Conservation (phyloP, 2,329 filamentous ascomycete genomes). For the Helminthosporium solani region DNA sequence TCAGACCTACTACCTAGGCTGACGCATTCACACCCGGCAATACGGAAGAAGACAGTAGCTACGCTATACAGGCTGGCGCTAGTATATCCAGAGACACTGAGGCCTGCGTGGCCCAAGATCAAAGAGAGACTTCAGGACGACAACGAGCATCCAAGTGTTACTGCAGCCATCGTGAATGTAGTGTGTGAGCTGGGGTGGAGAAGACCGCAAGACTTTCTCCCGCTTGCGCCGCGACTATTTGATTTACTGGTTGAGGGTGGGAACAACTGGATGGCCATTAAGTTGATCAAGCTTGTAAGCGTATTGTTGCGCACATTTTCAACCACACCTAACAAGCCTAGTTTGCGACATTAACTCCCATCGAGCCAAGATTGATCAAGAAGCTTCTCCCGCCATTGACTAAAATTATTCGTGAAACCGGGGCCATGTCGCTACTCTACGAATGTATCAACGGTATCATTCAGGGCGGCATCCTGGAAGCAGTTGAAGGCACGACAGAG, state of each 20-base stretch:
- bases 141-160: slow-evolving; percentile 87
- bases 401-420: slow-evolving; percentile 89
- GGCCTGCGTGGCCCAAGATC: slow-evolving; percentile 94
- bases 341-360: slow-evolving; percentile 91
- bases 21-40: slow-evolving; percentile 78
- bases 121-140: slow-evolving; percentile 92
- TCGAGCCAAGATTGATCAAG: slow-evolving; percentile 87
- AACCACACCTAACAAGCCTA: slow-evolving; percentile 39
- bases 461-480: slow-evolving; percentile 88
- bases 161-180: slow-evolving; percentile 93
- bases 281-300: slow-evolving; percentile 89
- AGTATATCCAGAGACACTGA: slow-evolving; percentile 92
- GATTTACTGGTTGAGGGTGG: slow-evolving; percentile 87
- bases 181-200: slow-evolving; percentile 95
- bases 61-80: slow-evolving; percentile 90
- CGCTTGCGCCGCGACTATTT: slow-evolving; percentile 86
- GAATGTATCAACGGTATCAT: slow-evolving; percentile 99
- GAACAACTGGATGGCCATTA: slow-evolving; percentile 99
- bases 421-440: slow-evolving; percentile 96
- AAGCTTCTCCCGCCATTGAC: slow-evolving; percentile 90
- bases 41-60: slow-evolving; percentile 94
- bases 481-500: slow-evolving; percentile 74
- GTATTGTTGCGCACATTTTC: neutral
- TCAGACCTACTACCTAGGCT: slow-evolving; percentile 83
- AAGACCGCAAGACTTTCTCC: slow-evolving; percentile 88